Percentiles rank a stretch among this genome's conserved stretches.
These are phyloP conservation scores for Ceratocystis smalleyi DNA, from an alignment of 2,329 filamentous ascomycete species.

Conservation along the genomic window DNA sequence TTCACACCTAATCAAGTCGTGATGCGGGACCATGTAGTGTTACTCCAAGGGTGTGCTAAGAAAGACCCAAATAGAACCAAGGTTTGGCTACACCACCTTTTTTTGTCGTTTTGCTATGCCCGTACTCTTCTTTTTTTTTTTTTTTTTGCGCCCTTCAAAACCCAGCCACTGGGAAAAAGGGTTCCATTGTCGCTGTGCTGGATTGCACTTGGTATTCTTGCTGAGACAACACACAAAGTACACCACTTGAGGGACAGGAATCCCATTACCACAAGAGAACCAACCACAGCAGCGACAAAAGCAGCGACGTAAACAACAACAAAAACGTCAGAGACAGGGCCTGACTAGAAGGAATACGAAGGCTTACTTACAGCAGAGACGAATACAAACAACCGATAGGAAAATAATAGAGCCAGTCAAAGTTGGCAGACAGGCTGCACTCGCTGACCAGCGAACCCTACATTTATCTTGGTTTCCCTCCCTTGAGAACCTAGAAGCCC, in stretches of 20 bases:
- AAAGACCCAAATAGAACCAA: background rate
- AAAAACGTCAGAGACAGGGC: background rate
- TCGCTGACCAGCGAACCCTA: no score
- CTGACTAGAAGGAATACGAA: background rate
- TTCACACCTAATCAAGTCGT: background rate
- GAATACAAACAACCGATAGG: background rate
- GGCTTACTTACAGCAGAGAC: background rate
- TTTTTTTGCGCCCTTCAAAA: background rate
- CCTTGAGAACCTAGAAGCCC: background rate
- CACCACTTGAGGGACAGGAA: background rate
- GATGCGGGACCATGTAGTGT: background rate
- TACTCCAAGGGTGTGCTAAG: background rate
- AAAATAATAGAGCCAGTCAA: background rate
- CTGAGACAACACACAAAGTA: background rate
- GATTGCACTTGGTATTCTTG: slow-evolving; percentile 5
- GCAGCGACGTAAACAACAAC: background rate
- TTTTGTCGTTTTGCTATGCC: background rate
- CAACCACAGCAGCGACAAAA: background rate
- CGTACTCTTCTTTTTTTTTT: background rate
- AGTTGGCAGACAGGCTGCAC: background rate
- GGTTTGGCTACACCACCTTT: background rate
- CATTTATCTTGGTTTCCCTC: background rate
- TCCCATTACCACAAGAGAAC: no score
- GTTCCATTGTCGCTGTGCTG: background rate
- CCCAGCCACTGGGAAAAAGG: background rate